Base-by-base conservation (phyloP, 2,329 filamentous ascomycete genomes). In the Pestalotiopsis sp. region DNA sequence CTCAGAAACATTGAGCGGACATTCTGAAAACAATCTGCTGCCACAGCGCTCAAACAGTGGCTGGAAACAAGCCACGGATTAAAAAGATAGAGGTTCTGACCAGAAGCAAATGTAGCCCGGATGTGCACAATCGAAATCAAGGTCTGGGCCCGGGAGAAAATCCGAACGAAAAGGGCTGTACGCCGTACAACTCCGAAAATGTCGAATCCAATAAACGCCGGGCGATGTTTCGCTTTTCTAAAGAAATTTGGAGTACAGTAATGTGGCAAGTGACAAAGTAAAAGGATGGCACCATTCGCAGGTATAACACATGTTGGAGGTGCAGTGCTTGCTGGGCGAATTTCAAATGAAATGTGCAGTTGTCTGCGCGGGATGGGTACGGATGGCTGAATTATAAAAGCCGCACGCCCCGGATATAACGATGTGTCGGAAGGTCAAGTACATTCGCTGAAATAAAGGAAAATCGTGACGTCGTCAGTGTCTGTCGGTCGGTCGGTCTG, bases 121-220 rank as follows among this genome's bases (percentile, higher is more conserved):
- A 36, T 56, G 57, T 66, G 57, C 64, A 58, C 64, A 66, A 36
- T 13, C 64, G 45, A 66, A 14, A 25, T 38, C n/a, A 17, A 20
- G 25, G 6, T 52, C n/a, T 17, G 62, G 31, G 27, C 13, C 41
- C n/a, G 49, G 41, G 13, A 5, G 41, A 36, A 27, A 23, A n/a
- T 20, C 23, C 17, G 62, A 36, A 40, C 31, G 14, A 57, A 40
- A 40, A 36, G 13, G 52, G 27, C 31, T 57, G 64, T 57, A 58
- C 64, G 64, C 64, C 64, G 14, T 27, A 40, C 64, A 12, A 40
- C 64, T 31, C 64, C 49, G 31, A 57, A 58, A 17, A 38, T 66
- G 64, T 66, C 64, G 41, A 66, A 58, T n/a, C 64, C 64, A 57
- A 45, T 66, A 45, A 66, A 66, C 64, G 64, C 64, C 64, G 45